Evolutionary conservation across 1,139 yeast genomes (phyloP).

Genomic region (Zygosaccharomyces sapae): DNA sequence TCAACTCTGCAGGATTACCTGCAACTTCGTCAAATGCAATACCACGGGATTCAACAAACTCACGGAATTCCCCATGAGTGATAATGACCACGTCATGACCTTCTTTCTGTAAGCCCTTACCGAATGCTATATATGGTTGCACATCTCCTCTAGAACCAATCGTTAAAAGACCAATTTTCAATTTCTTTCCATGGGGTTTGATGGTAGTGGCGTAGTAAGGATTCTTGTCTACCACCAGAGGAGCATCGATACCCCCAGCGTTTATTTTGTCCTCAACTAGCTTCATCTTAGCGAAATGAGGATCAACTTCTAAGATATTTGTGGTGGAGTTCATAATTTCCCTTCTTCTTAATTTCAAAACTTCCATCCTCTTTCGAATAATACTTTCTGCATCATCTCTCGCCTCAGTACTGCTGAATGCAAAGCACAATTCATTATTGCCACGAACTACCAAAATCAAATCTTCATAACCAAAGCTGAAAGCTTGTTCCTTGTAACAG

Average conservation of each 20-base stretch:
- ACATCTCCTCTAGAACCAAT: constrained; percentile 97
- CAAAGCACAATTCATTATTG: constrained; percentile 70
- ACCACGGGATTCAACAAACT: constrained; percentile 67
- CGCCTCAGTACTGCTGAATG: constrained; percentile 60
- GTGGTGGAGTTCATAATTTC: constrained; percentile 27
- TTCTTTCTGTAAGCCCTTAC: constrained; percentile 67
- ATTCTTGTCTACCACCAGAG: constrained; percentile 62
- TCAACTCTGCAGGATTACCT: constrained; percentile 88
- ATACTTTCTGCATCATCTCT: constrained; percentile 55
- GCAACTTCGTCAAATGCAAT: constrained; percentile 72
- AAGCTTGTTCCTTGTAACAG: constrained; percentile 61
- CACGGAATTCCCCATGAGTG: constrained; percentile 75
- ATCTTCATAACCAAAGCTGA: constrained; percentile 64
- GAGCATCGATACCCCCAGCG: constrained; percentile 61
- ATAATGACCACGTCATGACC: constrained; percentile 85
- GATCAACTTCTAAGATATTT: constrained; percentile 42
- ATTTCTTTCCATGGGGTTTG: constrained; percentile 46
- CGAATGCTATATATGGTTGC: constrained; percentile 91
- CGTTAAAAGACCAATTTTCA: constrained; percentile 67
- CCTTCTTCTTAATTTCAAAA: constrained; percentile 8
- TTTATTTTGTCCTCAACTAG: constrained; percentile 59
- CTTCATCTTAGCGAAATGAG: constrained; percentile 51
- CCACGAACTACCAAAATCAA: constrained; percentile 65
- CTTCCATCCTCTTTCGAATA: constrained; percentile 12
- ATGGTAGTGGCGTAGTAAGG: constrained; percentile 53